Conservation (phyloP, 2,329 filamentous ascomycete species). For the Colletotrichum filicis region DNA sequence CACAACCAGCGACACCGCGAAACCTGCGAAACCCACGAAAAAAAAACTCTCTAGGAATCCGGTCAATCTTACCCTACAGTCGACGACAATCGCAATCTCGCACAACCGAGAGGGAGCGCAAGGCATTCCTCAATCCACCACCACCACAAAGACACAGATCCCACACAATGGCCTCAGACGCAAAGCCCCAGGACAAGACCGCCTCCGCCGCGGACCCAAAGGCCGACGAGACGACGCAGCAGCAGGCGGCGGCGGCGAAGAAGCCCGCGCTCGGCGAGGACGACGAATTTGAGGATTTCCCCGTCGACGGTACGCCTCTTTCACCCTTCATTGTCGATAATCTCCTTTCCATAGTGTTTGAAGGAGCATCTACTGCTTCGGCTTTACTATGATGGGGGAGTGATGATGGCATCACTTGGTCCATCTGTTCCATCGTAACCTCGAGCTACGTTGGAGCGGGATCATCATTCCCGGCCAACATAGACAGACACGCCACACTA, state of each 20-base stretch:
- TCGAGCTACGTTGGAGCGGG: too few species aligned
- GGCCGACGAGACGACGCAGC: conserved; percentile 65
- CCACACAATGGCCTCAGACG: conserved; percentile 41
- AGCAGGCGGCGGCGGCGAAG: conserved; percentile 56
- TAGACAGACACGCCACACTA: background rate
- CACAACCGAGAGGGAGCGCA: background rate
- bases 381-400: too few species aligned
- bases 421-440: background rate
- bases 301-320: conserved; percentile 82
- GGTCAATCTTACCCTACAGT: background rate
- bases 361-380: background rate
- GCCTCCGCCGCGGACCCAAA: conserved; percentile 49
- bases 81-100: background rate
- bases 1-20: background rate
- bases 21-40: background rate
- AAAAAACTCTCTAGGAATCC: background rate
- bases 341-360: background rate
- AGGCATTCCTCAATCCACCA: background rate
- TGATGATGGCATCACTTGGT: background rate
- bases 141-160: conserved; percentile 3
- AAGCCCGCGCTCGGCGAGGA: conserved; percentile 85
- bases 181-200: conserved; percentile 45
- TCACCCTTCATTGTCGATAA: background rate
- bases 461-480: background rate
- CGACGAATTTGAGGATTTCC: conserved; percentile 99